Conservation (phyloP, 108 stramenopile species). For the Nitzschia sp. region DNA sequence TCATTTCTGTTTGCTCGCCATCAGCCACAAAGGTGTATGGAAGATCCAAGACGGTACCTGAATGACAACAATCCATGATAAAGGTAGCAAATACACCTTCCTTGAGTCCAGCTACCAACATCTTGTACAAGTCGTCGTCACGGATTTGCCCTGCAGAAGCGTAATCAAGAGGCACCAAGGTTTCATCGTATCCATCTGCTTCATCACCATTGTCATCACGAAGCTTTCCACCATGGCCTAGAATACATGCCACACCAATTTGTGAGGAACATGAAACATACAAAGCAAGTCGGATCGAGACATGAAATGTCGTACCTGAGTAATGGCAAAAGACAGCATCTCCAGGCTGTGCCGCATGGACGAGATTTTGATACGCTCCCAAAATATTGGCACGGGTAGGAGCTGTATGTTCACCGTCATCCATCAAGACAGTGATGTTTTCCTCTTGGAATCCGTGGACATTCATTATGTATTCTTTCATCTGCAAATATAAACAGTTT, state of each 20-base stretch:
- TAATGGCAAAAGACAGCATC: conserved; percentile 73
- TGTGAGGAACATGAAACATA: not conserved
- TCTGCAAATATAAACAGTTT: conserved; percentile 22
- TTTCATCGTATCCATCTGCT: conserved; percentile 81
- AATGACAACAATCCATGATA: conserved; percentile 81
- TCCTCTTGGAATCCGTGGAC: conserved; percentile 76
- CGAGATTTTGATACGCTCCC: conserved; percentile 60
- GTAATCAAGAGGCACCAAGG: conserved; percentile 81
- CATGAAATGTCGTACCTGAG: conserved; percentile 31
- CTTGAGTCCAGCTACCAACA: conserved; percentile 63
- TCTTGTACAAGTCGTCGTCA: conserved; percentile 72
- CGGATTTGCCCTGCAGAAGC: conserved; percentile 62
- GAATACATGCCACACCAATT: conserved; percentile 23
- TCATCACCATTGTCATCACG: conserved; percentile 59
- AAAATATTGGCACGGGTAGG: conserved; percentile 76
- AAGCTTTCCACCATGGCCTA: conserved; percentile 75
- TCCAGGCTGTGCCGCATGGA: conserved; percentile 45
- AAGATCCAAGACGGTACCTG: conserved; percentile 83
- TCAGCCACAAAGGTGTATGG: conserved; percentile 69
- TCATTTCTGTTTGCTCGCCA: conserved; percentile 57
- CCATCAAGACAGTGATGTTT: conserved; percentile 74
- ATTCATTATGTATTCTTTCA: conserved; percentile 83
- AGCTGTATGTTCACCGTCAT: conserved; percentile 67
- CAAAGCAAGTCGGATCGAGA: not conserved
- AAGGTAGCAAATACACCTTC: conserved; percentile 69